These are phyloP conservation scores for Citeromyces matritensis DNA, from an alignment of 805 yeast species.

Conservation along the genomic window DNA sequence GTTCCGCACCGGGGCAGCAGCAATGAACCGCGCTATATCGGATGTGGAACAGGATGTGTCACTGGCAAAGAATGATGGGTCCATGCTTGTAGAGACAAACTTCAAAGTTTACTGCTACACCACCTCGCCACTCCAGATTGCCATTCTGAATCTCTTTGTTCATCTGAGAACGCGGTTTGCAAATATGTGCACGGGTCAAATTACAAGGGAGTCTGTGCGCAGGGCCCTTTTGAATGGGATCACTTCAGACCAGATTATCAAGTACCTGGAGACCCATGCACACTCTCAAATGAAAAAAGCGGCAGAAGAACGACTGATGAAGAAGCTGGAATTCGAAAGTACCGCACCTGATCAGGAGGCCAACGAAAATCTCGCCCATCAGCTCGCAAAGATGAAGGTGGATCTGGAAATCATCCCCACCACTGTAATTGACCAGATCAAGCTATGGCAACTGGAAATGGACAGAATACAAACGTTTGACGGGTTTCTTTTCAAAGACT, in stretches of 20 bases:
- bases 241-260: constrained; percentile 86
- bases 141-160: constrained; percentile 78
- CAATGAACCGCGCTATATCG: constrained; percentile 52
- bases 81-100: constrained; percentile 84
- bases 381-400: constrained; percentile 26
- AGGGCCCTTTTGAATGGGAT: constrained; percentile 78
- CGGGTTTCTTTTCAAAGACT: constrained; percentile 83
- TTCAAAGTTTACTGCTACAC: constrained; percentile 89
- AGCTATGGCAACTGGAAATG: constrained; percentile 90
- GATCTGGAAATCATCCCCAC: constrained; percentile 67
- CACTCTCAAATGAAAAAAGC: constrained; percentile 77
- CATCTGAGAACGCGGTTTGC: constrained; percentile 74
- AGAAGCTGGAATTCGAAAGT: constrained; percentile 49
- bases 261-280: constrained; percentile 81
- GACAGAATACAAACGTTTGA: constrained; percentile 80
- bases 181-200: constrained; percentile 86
- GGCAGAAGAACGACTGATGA: constrained; percentile 56
- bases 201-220: constrained; percentile 85
- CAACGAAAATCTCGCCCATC: not conserved
- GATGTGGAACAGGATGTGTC: constrained; percentile 12
- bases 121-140: constrained; percentile 87
- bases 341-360: constrained; percentile 19
- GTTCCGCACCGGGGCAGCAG: constrained; percentile 58
- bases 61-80: constrained; percentile 28
- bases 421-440: constrained; percentile 92